Evolutionary conservation across 2,329 filamentous ascomycete genomes (phyloP).

Genomic region (Aureobasidium zeae): DNA sequence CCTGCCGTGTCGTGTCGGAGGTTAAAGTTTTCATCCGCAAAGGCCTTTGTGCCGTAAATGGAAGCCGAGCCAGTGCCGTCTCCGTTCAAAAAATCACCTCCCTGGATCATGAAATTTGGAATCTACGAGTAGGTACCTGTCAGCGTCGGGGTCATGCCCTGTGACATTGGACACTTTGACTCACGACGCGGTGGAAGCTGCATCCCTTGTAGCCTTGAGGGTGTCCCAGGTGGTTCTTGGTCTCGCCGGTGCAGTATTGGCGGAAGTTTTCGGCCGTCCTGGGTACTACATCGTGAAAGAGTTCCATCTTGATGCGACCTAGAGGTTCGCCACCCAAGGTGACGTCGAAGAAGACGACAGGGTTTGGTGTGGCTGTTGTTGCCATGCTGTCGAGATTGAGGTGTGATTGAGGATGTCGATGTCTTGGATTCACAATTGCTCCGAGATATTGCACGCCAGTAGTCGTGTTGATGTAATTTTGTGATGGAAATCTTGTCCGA

Average conservation of each 20-base stretch:
- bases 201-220: slow-evolving; percentile 90
- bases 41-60: slow-evolving; percentile 78
- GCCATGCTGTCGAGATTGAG: neutral
- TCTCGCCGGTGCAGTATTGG: slow-evolving; percentile 92
- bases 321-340: slow-evolving; percentile 76
- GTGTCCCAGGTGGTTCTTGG: slow-evolving; percentile 63
- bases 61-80: slow-evolving; percentile 72
- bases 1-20: slow-evolving; percentile 71
- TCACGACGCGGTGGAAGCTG: slow-evolving; percentile 87
- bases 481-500: neutral
- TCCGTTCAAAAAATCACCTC: slow-evolving; percentile 88
- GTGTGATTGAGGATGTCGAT: too few relatives aligned
- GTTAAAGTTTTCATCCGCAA: slow-evolving; percentile 83
- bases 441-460: neutral
- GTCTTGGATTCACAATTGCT: too few relatives aligned
- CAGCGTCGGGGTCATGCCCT: too few relatives aligned
- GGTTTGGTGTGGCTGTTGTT: slow-evolving; percentile 27
- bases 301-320: slow-evolving; percentile 79
- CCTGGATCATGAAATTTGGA: slow-evolving; percentile 94
- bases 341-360: slow-evolving; percentile 65
- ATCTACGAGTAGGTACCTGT: too few relatives aligned
- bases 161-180: too few relatives aligned
- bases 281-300: slow-evolving; percentile 68
- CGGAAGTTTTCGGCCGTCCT: slow-evolving; percentile 92
- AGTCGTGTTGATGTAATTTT: neutral